Evolutionary conservation across 495 filamentous ascomycete genomes (phyloP), one percentile per base, ranked within the genome.

Genomic region (Chlorociboria aeruginascens): DNA sequence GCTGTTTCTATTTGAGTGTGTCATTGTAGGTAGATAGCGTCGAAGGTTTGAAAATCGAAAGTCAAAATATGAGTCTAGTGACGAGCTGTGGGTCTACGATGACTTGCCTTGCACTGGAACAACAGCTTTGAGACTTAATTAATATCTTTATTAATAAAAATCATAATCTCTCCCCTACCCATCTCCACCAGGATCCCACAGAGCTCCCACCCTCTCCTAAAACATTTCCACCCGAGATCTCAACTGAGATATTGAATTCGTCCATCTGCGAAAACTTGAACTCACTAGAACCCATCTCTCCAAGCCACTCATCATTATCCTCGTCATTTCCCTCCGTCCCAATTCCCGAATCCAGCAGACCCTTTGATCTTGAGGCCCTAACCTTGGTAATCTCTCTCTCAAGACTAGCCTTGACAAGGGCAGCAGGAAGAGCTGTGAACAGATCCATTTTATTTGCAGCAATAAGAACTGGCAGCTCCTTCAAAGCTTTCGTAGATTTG

Each of bases 391-490:
- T 81, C 63, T 96, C 93, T 17, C 70, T 69, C 62, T 97, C 90
- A 8, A 98, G 66, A 40, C 73, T 74, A 46, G 70, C 75, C 59
- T 77, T 80, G 20, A 96, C 87, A 31, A 94, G 71, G 2, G 74
- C 70, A 1, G 86, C 78, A 0, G 92, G 92, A 40, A 95, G 66
- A 9, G 92, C 89, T 0, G 92, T 97, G 62, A 98, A 98, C 10
- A 97, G 68, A 63, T 98, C 92, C 43, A 89, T 71, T 70, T 98
- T 98, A 61, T 97, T 97, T 33, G 89, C 89, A 3, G 86, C 89
- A 34, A 98, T 66, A 14, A 97, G 66, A 2, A 98, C 76, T 0
- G 83, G 78, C 29, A 93, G 71, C 14, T 78, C 73, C 12, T 72
- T 63, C 0, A 78, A 76, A 1, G 72, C 70, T 48, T 80, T 81